Percentiles rank a stretch among this genome's conserved stretches.
phyloP scores from a whole-genome alignment of 345 rosid species.

The Angophora floribunda region DNA sequence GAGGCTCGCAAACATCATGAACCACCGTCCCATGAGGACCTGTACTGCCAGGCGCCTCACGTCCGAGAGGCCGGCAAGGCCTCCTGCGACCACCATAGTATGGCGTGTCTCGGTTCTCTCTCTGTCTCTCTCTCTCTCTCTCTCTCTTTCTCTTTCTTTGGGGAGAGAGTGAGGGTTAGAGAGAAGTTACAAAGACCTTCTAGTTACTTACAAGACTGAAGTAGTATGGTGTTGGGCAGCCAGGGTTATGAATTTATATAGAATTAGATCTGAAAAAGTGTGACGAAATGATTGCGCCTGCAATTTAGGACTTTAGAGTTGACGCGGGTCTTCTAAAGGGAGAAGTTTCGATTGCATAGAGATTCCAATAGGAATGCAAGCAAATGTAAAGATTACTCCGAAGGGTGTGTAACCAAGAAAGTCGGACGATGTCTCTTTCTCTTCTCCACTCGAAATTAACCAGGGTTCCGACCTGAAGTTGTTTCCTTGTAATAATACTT shows the following conservation, averaged over 20 bases:
- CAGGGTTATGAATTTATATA: neutral
- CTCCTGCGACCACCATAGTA: slow-evolving; percentile 12
- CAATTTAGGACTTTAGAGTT: neutral
- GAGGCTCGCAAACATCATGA: slow-evolving; percentile 43
- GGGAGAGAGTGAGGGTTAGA: neutral
- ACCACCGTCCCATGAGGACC: slow-evolving; percentile 39
- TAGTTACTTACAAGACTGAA: neutral
- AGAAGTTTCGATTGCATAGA: neutral
- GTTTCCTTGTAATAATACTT: neutral
- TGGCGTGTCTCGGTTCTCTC: neutral
- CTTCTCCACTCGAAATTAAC: neutral
- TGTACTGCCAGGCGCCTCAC: slow-evolving; percentile 22
- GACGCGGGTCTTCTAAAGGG: neutral
- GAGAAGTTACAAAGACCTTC: neutral
- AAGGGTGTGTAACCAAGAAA: neutral
- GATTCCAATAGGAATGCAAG: neutral
- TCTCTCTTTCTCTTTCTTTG: too few species aligned
- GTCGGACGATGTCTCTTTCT: neutral
- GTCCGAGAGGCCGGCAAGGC: neutral
- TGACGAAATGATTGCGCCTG: neutral
- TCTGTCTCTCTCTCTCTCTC: neutral
- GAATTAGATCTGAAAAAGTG: neutral
- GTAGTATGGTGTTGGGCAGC: neutral
- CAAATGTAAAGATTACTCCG: neutral
- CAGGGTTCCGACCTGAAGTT: neutral